Evolutionary conservation across 1,284 basidiomycete species (phyloP), one percentile per base, ranked within the genome.

Genomic region (Sparassis latifolia): DNA sequence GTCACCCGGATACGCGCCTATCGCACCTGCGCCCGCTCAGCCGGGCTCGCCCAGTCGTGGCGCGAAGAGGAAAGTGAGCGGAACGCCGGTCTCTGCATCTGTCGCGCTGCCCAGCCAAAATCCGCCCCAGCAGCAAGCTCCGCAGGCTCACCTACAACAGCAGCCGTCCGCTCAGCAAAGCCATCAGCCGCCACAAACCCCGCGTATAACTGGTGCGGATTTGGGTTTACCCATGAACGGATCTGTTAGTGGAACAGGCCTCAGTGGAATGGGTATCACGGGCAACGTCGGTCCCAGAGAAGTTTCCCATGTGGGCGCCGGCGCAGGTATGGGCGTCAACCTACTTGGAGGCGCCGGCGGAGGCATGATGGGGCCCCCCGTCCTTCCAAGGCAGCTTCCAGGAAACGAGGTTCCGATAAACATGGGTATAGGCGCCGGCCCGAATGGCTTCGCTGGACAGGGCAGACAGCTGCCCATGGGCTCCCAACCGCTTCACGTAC

Each of bases 331-430:
- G 54, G 47, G 49, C 33, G 45, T 55, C 51, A 46, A 43, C 33
- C 33, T 54, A 6, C 48, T 57, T 51, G 56, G 54, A 37, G 58
- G 59, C 31, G 57, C 53, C 4, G 54, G 56, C 28, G 55, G 57
- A 2, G 51, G 62, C 7, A 55, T 59, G 58, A 64, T 64, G 63
- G 61, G 62, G 31, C 63, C 62, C 10, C 61, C 63, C 38, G 49
- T 56, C 30, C 39, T 60, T 20, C 56, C 60, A n/a, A 53, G 62
- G 12, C 31, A 20, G 20, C 20, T 20, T 20, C 46, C 2, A 52
- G 51, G 10, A 45, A 52, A 10, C 49, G 20, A 37, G 30, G 43
- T 48, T 31, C 43, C 33, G 20, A n/a, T 44, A 3, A 33, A 38
- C 4, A 44, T 45, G 40, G 44, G 44, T 39, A 52, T 53, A 51